Evolutionary conservation across 2,329 filamentous ascomycete species (phyloP), one percentile per base, ranked within the genome.

Genomic region (Aspergillus sergii): DNA sequence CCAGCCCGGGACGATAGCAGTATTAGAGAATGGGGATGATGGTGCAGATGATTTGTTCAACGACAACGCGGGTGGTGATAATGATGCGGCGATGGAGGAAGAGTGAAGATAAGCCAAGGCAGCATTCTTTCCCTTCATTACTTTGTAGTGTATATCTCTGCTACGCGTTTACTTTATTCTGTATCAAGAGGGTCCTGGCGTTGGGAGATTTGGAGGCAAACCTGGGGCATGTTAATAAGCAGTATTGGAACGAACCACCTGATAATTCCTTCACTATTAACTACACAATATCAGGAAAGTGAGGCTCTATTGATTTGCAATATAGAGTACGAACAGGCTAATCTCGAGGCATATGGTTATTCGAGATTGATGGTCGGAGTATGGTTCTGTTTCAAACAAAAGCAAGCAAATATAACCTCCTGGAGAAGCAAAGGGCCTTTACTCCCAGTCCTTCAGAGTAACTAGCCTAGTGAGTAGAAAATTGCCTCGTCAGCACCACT

Each of bases 41-140:
- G 73, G 75, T 14, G 74, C 77, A 26, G 78, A 77, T 50, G 78
- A 77, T 30, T 60, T 80, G 58, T 80, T 80, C 30, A 76, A 76
- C 46, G 72, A 76, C 48, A 43, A 58, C 30, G 70, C 64, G 30
- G 73, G 73, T 30, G 73, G 73, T 51, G 74, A 76, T 36, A 73
- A 74, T 51, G 74, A 75, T 30, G 71, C 72, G 23, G 75, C 77
- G 62, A 78, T 78, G 78, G 72, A 77, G 60, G 77, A 79, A 23
- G 68, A 71, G 46, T 65, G 21, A 53, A 30, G 23, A 41, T 34
- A 6, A n/a, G 26, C n/a, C 6, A 28, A 57, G 54, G 19, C 14
- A 30, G 21, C 39, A 26, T 55, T 34, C 14, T 23, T 14, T 10
- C 28, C 21, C 19, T 28, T 32, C 4, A 11, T 26, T 56, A 55